Percentiles rank a stretch among this genome's conserved stretches.
Conservation (phyloP, 768 basidiomycete genomes). For the Tulasnella sp. region DNA sequence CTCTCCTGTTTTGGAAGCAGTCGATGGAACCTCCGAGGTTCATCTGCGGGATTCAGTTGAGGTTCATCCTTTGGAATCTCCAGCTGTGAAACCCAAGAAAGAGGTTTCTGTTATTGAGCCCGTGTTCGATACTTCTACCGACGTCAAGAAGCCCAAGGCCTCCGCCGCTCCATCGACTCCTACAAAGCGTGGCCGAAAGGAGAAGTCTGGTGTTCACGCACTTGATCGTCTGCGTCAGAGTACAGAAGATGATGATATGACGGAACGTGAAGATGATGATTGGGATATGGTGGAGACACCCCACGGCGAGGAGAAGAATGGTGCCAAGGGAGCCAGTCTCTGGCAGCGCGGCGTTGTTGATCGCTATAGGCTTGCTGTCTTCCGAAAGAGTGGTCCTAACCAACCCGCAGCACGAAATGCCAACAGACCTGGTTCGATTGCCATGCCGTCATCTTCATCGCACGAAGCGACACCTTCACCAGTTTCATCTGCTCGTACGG, state of each 20-base stretch:
- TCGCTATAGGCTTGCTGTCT: slow-evolving; percentile 70
- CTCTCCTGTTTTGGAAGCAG: slow-evolving; percentile 8
- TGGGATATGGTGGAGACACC: slow-evolving; percentile 83
- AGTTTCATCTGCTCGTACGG: slow-evolving; percentile 28
- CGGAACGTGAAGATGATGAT: slow-evolving; percentile 57
- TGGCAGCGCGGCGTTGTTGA: slow-evolving; percentile 90
- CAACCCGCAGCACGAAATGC: slow-evolving; percentile 32
- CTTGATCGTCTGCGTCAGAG: slow-evolving; percentile 56
- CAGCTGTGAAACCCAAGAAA: neutral
- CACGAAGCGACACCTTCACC: slow-evolving; percentile 25
- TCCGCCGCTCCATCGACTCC: slow-evolving; percentile 27
- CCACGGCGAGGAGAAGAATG: slow-evolving; percentile 70
- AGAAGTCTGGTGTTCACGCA: slow-evolving; percentile 73
- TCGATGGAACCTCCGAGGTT: too few species aligned
- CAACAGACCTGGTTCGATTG: slow-evolving; percentile 34
- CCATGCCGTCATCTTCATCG: slow-evolving; percentile 34
- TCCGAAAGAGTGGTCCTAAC: slow-evolving; percentile 51
- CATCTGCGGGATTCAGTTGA: too few species aligned
- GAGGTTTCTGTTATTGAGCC: neutral
- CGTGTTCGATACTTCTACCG: slow-evolving; percentile 5
- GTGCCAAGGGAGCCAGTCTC: slow-evolving; percentile 62
- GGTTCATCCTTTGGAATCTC: neutral
- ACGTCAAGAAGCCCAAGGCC: slow-evolving; percentile 22
- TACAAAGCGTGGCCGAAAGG: slow-evolving; percentile 33
- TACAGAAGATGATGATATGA: slow-evolving; percentile 32